A percentile compares a stretch with the other conserved stretches of the same genome.
These are phyloP conservation scores for Escallonia rubra DNA, from an alignment of 129 eudicot species.

Conservation along the genomic window DNA sequence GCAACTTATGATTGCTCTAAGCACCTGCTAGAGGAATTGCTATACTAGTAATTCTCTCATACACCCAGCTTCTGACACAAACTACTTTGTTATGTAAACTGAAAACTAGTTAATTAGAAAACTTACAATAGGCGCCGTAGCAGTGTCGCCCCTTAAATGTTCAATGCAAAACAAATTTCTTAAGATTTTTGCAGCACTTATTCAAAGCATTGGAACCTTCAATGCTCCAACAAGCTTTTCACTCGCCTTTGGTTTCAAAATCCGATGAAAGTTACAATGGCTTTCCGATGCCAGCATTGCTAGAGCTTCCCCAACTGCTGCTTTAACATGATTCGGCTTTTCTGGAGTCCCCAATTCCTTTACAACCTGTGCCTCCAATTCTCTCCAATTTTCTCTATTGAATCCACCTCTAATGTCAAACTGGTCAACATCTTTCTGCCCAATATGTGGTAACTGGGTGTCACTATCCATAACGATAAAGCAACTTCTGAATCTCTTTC, in stretches of 20 bases:
- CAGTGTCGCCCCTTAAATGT: conserved; percentile 37
- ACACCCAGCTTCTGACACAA: neutral
- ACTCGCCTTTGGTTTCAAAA: conserved; percentile 33
- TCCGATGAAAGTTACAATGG: conserved; percentile 40
- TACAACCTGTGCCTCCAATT: conserved; percentile 58
- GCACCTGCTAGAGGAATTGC: conserved; percentile 39
- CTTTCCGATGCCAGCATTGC: conserved; percentile 82
- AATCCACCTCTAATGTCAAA: conserved; percentile 69
- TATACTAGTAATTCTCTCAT: too few species aligned
- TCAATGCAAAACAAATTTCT: conserved; percentile 57
- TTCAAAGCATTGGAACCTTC: conserved; percentile 44
- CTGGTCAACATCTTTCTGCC: conserved; percentile 78
- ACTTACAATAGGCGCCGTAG: conserved; percentile 72
- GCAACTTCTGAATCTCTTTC: conserved; percentile 78
- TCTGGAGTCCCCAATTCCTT: conserved; percentile 44
- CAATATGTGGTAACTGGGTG: conserved; percentile 29
- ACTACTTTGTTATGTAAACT: neutral
- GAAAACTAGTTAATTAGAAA: neutral
- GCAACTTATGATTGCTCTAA: conserved; percentile 60
- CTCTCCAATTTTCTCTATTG: conserved; percentile 78
- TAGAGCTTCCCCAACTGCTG: conserved; percentile 87
- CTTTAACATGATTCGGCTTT: conserved; percentile 42
- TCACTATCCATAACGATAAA: conserved; percentile 55
- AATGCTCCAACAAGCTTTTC: conserved; percentile 44
- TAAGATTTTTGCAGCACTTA: conserved; percentile 61